These are phyloP conservation scores for Pachysandra terminalis DNA, from an alignment of 164 flowering plant genomes.

Conservation along the genomic window DNA sequence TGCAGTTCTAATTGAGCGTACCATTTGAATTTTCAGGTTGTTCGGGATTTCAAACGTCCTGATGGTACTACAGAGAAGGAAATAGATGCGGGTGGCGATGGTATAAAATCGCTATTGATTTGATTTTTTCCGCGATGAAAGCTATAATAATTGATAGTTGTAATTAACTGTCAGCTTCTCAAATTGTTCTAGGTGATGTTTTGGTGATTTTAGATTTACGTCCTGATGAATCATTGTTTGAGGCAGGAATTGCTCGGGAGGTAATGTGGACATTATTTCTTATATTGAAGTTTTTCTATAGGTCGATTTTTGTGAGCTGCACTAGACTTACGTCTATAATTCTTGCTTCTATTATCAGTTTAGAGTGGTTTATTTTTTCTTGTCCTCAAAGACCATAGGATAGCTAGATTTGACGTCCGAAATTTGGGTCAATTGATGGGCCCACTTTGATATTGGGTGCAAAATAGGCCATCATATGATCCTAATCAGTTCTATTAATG, in stretches of 20 bases:
- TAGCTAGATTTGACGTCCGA: too few relatives aligned
- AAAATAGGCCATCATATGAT: too few relatives aligned
- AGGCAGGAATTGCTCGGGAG: slow-evolving; percentile 95
- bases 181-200: slow-evolving; percentile 66
- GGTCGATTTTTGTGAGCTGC: too few relatives aligned
- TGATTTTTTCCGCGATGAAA: neutral
- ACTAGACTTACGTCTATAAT: too few relatives aligned
- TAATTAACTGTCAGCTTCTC: slow-evolving; percentile 7
- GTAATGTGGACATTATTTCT: slow-evolving; percentile 27
- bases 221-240: slow-evolving; percentile 73
- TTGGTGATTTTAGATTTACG: slow-evolving; percentile 80
- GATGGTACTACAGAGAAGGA: slow-evolving; percentile 55
- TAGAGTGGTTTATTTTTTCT: too few relatives aligned
- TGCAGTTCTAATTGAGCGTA: neutral
- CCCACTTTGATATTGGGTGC: too few relatives aligned
- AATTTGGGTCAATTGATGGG: too few relatives aligned
- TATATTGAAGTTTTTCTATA: neutral
- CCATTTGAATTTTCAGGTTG: slow-evolving; percentile 34
- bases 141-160: neutral
- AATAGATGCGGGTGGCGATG: slow-evolving; percentile 92
- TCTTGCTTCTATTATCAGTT: too few relatives aligned
- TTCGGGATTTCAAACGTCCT: slow-evolving; percentile 78
- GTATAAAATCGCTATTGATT: slow-evolving; percentile 27
- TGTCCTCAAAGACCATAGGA: too few relatives aligned
- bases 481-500: too few relatives aligned